A percentile compares a stretch with the other conserved stretches of the same genome.
Conservation (phyloP, 306 rosid genomes). For the Castanospermum australe region DNA sequence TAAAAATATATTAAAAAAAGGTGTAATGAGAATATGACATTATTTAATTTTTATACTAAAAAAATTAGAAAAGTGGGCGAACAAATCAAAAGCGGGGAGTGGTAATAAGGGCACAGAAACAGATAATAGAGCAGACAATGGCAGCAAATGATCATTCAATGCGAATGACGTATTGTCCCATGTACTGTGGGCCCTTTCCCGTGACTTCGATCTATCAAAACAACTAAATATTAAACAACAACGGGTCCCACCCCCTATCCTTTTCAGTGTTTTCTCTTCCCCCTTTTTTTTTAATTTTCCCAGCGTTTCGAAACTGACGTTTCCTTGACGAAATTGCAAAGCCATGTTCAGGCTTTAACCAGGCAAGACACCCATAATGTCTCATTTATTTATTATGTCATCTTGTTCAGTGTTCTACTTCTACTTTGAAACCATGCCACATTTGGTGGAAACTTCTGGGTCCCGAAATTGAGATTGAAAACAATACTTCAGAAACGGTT, state of each 20-base stretch:
- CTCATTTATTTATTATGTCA: slow-evolving; percentile 14
- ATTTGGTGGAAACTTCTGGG: slow-evolving; percentile 49
- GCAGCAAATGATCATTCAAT: neutral
- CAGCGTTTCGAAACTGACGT: slow-evolving; percentile 19
- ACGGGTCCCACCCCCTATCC: neutral
- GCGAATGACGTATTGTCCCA: slow-evolving; percentile 30
- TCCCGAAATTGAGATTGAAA: slow-evolving; percentile 39
- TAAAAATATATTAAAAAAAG: no score
- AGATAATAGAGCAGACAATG: neutral
- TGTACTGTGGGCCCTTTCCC: slow-evolving; percentile 18
- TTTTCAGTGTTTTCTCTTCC: no score
- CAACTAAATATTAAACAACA: neutral
- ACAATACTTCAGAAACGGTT: slow-evolving; percentile 36
- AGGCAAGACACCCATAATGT: slow-evolving; percentile 17
- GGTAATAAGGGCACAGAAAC: no score
- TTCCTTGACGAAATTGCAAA: slow-evolving; percentile 35
- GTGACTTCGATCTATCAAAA: slow-evolving; percentile 43
- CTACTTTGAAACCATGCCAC: slow-evolving; percentile 50
- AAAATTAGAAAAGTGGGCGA: no score
- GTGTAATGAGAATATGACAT: no score
- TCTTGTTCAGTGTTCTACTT: slow-evolving; percentile 29
- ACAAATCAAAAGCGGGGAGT: no score
- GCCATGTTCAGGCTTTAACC: slow-evolving; percentile 32
- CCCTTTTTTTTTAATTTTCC: neutral
- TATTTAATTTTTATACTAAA: no score